Base-by-base conservation (phyloP, 805 yeast genomes). In the Kluyveromyces lactis region DNA sequence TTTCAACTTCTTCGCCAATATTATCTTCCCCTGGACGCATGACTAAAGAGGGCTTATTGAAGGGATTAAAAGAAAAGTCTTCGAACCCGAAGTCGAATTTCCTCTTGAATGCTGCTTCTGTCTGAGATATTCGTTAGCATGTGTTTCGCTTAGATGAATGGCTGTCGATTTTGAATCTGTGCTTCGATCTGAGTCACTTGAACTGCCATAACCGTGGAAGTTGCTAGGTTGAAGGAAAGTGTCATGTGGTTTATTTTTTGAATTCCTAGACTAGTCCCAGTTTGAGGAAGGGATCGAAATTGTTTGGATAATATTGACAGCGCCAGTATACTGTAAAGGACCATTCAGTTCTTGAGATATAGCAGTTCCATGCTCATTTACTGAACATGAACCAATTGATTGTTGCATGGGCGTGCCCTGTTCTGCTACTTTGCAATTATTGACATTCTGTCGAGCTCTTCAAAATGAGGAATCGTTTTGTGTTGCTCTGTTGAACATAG, bases 21-120 rank as follows among this genome's bases (percentile, higher is more conserved):
- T 28, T 15, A 30, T 28, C 38, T 32, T 38, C 39, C 10, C 34
- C 41, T 29, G 38, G 11, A 24, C 19, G 24, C 23, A 40, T 12
- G 18, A 21, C 45, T 18, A 34, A 17, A 33, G 21, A 26, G 7
- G 49, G 46, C 29, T 36, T 39, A 18, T 31, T 39, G 34, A 40
- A 39, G 13, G 46, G 49, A 34, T 43, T 43, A 38, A 45, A 36
- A 18, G 42, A 40, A 31, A 45, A 43, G 4, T 39, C 42, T 17
- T 39, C 41, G 34, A 45, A 41, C 33, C 32, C 43, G 28, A 41
- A 36, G 28, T 38, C 41, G 33, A 33, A 43, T 19, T 39, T 45
- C 13, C 35, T 43, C 21, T 27, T 41, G 36, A 43, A 43, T 21
- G 24, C 24, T 21, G 24, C 24, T 21, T 21, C 24, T 21, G 24